Evolutionary conservation across 1,139 yeast species (phyloP).

Genomic region (Diutina neorugosa): DNA sequence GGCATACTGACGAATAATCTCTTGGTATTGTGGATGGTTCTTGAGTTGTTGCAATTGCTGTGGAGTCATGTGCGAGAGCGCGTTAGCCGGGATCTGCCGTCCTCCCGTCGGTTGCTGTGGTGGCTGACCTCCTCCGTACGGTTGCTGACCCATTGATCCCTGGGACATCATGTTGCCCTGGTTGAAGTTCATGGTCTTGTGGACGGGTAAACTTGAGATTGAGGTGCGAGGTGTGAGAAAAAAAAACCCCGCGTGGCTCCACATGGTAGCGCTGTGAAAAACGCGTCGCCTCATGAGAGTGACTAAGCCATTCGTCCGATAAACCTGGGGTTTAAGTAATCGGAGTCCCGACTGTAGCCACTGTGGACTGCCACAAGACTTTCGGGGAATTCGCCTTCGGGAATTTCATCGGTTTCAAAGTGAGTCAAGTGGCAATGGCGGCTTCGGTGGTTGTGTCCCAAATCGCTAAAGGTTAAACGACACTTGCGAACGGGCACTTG

Average conservation of each 20-base stretch:
- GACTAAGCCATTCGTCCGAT: not conserved
- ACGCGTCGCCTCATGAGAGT: too few relatives aligned
- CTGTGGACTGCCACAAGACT: not conserved
- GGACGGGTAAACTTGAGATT: not conserved
- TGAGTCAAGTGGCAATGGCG: not conserved
- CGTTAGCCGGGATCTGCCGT: not conserved
- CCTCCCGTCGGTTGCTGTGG: not conserved
- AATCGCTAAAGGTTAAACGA: not conserved
- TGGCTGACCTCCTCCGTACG: not conserved
- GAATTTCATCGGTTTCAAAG: not conserved
- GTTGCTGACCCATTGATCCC: constrained; percentile 1
- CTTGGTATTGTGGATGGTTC: constrained; percentile 35
- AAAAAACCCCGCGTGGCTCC: not conserved
- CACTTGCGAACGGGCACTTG: not conserved
- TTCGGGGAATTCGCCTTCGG: not conserved
- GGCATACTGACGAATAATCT: constrained; percentile 23
- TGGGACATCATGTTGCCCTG: constrained; percentile 3
- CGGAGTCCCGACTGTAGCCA: not conserved
- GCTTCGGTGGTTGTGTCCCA: not conserved
- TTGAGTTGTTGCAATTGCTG: constrained; percentile 38
- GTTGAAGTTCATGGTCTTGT: not conserved
- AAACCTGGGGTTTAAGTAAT: not conserved
- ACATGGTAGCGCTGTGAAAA: not conserved
- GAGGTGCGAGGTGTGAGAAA: too few relatives aligned
- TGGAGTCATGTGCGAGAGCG: constrained; percentile 11